Conservation (phyloP, 768 basidiomycete species). For the Amanita rubescens region DNA sequence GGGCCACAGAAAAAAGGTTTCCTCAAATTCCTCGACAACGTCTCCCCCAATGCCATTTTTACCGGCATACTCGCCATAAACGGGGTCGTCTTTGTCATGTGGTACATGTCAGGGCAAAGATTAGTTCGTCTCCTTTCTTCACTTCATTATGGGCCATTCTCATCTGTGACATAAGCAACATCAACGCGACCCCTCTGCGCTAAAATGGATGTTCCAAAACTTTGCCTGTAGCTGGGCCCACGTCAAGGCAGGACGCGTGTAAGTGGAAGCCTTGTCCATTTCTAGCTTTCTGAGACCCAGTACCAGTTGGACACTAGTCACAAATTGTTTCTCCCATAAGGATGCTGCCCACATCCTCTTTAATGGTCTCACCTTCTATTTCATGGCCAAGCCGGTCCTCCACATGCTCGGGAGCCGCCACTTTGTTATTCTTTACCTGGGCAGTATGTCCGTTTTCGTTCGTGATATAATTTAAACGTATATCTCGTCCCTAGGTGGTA, state of each 20-base stretch:
- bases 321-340: slow-evolving; percentile 65
- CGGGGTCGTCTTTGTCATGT: slow-evolving; percentile 50
- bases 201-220: slow-evolving; percentile 49
- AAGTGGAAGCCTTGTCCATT: slow-evolving; percentile 17
- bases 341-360: slow-evolving; percentile 56
- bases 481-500: slow-evolving; percentile 41
- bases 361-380: slow-evolving; percentile 74
- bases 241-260: slow-evolving; percentile 59
- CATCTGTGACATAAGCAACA: slow-evolving; percentile 25
- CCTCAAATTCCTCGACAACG: slow-evolving; percentile 38
- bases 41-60: slow-evolving; percentile 48
- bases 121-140: slow-evolving; percentile 18
- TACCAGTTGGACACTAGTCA: slow-evolving; percentile 69
- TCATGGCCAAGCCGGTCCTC: slow-evolving; percentile 63
- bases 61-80: slow-evolving; percentile 62
- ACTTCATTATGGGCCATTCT: not conserved
- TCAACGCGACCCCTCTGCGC: slow-evolving; percentile 28
- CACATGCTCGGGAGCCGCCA: slow-evolving; percentile 53
- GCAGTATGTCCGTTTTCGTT: slow-evolving; percentile 36
- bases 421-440: slow-evolving; percentile 69
- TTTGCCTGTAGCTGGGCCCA: slow-evolving; percentile 60
- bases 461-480: not conserved
- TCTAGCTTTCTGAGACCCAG: not conserved
- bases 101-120: slow-evolving; percentile 40
- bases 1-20: slow-evolving; percentile 10